These are phyloP conservation scores for Linnemannia hyalina DNA, from an alignment of 192 early-diverging fungal species.

Conservation along the genomic window DNA sequence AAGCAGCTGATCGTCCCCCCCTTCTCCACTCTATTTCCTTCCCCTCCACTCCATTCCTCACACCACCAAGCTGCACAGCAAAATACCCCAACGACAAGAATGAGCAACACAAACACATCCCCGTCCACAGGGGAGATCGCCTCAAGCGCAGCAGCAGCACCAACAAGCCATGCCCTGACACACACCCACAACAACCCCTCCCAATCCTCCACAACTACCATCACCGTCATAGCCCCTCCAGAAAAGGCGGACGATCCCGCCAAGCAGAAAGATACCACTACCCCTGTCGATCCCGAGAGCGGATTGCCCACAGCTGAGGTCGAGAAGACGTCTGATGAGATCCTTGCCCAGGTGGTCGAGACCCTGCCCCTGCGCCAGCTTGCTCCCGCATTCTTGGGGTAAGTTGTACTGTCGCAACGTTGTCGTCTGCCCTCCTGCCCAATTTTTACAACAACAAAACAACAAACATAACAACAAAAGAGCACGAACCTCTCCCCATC, in stretches of 20 bases:
- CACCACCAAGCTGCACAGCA: too few species aligned
- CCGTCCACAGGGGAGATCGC: neutral
- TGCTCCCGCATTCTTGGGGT: constrained; percentile 47
- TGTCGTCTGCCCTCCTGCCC: neutral
- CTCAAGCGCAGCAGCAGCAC: neutral
- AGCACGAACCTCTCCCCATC: neutral
- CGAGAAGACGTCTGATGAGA: constrained; percentile 40
- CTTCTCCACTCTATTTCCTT: neutral
- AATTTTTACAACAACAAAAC: neutral
- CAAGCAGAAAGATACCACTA: neutral
- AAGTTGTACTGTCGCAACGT: neutral
- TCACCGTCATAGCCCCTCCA: constrained; percentile 8
- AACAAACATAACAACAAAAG: too few species aligned
- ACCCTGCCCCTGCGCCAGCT: constrained; percentile 46
- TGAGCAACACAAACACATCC: neutral
- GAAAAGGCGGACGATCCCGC: neutral
- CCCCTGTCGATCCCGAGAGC: constrained; percentile 7
- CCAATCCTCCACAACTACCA: neutral
- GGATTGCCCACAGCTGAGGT: constrained; percentile 1
- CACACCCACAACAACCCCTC: neutral
- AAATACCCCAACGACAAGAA: neutral
- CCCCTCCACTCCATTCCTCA: neutral
- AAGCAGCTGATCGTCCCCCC: neutral
- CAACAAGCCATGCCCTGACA: neutral
- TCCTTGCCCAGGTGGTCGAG: constrained; percentile 36